Base-by-base conservation (phyloP, 768 basidiomycete species). In the Atractiella rhizophila region DNA sequence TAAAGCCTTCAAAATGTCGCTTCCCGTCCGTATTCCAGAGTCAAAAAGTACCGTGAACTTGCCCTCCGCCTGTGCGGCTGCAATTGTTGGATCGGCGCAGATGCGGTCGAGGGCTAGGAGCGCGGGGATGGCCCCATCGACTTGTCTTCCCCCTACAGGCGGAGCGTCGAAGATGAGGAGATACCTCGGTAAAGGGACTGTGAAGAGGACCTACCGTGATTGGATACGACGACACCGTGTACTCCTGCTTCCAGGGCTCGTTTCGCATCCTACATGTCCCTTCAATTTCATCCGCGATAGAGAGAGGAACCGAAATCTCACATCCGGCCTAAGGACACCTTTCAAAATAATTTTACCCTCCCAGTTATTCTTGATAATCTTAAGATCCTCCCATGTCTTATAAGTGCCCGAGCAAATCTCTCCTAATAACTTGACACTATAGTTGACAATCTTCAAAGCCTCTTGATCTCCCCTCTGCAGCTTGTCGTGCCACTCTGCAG, bases 311-410 rank as follows among this genome's bases (percentile, higher is more conserved):
- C n/a, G n/a, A n/a, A n/a, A n/a, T n/a, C n/a, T n/a, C n/a, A n/a
- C n/a, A 8, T 37, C 35, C 25, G 42, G 34, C 6, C 18, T 36
- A 29, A 45, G 48, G 16, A 52, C 47, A 36, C 68, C 68, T 56
- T 71, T 71, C 40, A 70, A 47, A 12, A 69, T 58, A 53, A 70
- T 66, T 4, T 68, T 67, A 8, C 66, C 57, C 5, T 63, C 63
- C 51, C 56, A 44, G 43, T 55, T 47, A 46, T 53, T 37, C 23
- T 35, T 33, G 26, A 50, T 24, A 24, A 44, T 37, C 23, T 25
- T 50, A 30, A 42, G 46, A 51, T 64, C 35, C 58, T 55, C 25
- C 37, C 32, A 48, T 3, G 37, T 32, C 16, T 26, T 23, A 31
- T 35, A 40, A 13, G 23, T 23, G 9, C 43, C 37, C 3, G 8